phyloP scores from a whole-genome alignment of 2,329 filamentous ascomycete species.

The Penicillium frequentans region DNA sequence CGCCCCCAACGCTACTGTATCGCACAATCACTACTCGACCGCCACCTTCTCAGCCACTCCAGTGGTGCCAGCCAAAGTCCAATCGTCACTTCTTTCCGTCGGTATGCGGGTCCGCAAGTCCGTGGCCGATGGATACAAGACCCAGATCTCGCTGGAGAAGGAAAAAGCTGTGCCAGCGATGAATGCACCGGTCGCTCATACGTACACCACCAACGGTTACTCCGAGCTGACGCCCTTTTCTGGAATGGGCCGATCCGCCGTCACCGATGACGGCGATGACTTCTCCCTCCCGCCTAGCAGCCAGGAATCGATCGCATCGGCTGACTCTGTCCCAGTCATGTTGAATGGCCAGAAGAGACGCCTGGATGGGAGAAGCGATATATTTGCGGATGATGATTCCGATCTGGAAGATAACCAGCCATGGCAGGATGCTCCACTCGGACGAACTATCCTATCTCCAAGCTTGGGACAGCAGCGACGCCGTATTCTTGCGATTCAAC shows the following conservation, averaged over 20 bases:
- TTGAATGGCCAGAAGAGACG: conserved; percentile 44
- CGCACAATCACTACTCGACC: conserved; percentile 43
- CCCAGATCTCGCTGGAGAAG: conserved; percentile 40
- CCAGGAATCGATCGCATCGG: conserved; percentile 36
- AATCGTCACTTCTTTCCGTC: conserved; percentile 82
- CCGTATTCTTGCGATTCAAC: conserved; percentile 17
- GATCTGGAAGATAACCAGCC: conserved; percentile 33
- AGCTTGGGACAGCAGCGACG: conserved; percentile 30
- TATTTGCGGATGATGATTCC: conserved; percentile 35
- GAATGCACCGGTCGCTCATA: conserved; percentile 1
- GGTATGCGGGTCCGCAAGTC: conserved; percentile 95
- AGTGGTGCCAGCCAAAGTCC: conserved; percentile 63
- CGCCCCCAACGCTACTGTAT: conserved; percentile 21
- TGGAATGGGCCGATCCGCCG: conserved; percentile 67
- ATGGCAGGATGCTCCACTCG: conserved; percentile 27
- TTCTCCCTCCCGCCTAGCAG: conserved; percentile 43
- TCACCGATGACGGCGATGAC: conserved; percentile 37
- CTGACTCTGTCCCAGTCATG: conserved; percentile 17
- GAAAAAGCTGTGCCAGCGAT: conserved; percentile 15
- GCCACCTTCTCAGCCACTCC: conserved; percentile 47
- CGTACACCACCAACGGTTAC: conserved; percentile 20
- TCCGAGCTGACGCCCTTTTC: conserved; percentile 77
- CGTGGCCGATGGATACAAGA: conserved; percentile 93
- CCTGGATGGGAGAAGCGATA: conserved; percentile 39
- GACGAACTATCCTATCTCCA: conserved; percentile 35